phyloP scores from a whole-genome alignment of 1,284 basidiomycete genomes.

The Rhodotorula sp. region DNA sequence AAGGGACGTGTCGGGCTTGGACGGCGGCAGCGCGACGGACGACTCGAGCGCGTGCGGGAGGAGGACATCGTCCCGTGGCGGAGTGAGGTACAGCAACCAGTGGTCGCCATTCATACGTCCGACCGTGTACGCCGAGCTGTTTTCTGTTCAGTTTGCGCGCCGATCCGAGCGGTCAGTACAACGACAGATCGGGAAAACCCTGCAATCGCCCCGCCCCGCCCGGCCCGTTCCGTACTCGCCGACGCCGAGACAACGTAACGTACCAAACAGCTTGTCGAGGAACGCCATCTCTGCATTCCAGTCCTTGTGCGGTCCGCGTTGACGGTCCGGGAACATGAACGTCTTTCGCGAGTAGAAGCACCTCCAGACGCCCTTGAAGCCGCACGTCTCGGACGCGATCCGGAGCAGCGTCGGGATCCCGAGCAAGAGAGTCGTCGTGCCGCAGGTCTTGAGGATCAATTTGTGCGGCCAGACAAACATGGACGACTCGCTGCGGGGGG shows the following conservation, averaged over 20 bases:
- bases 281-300: slow-evolving; percentile 93
- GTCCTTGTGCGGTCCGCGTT: slow-evolving; percentile 87
- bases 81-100: slow-evolving; percentile 92
- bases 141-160: slow-evolving; percentile 48
- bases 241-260: slow-evolving; percentile 27
- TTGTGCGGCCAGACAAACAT: slow-evolving; percentile 95
- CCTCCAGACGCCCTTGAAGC: slow-evolving; percentile 70
- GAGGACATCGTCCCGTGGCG: slow-evolving; percentile 53
- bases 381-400: slow-evolving; percentile 76
- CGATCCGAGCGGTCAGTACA: too few relatives aligned
- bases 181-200: too few relatives aligned
- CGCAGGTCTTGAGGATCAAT: slow-evolving; percentile 97
- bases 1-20: slow-evolving; percentile 44
- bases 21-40: slow-evolving; percentile 48
- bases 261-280: slow-evolving; percentile 80
- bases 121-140: slow-evolving; percentile 89
- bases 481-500: slow-evolving; percentile 78
- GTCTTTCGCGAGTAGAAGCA: slow-evolving; percentile 97
- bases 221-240: not conserved
- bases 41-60: slow-evolving; percentile 41
- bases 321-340: slow-evolving; percentile 99
- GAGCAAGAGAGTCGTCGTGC: slow-evolving; percentile 94
- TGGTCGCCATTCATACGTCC: slow-evolving; percentile 99
- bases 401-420: slow-evolving; percentile 89
- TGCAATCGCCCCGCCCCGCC: too few relatives aligned